These are phyloP conservation scores for Eutrema salsugineum DNA, from an alignment of 441 rosid species.

Conservation along the genomic window DNA sequence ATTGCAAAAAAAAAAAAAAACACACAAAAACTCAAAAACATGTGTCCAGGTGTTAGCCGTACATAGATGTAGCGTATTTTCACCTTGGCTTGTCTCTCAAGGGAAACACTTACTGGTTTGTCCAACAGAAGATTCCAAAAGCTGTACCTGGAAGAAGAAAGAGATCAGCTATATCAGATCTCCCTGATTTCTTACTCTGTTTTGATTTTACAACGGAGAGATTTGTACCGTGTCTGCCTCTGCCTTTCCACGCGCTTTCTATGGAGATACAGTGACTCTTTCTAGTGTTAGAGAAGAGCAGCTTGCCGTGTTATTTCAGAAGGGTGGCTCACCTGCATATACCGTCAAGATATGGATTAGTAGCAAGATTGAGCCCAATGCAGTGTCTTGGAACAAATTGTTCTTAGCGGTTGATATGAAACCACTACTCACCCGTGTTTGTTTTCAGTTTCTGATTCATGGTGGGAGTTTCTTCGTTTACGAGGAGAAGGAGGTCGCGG, in stretches of 20 bases:
- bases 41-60: no score
- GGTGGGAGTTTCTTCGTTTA: neutral
- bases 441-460: neutral
- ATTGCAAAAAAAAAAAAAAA: no score
- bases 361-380: neutral
- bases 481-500: neutral
- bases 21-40: no score
- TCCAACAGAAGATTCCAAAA: neutral
- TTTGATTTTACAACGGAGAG: neutral
- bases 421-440: neutral
- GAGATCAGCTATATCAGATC: neutral
- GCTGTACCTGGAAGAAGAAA: neutral
- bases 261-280: neutral
- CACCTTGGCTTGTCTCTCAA: neutral
- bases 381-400: neutral
- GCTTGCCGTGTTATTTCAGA: neutral
- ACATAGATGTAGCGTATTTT: neutral
- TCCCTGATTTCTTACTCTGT: neutral
- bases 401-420: neutral
- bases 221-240: neutral
- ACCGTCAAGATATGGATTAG: neutral
- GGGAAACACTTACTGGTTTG: neutral
- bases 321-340: neutral
- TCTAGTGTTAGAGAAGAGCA: neutral
- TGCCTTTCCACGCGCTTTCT: neutral